Base-by-base conservation (phyloP, 73 alveolate genomes). In the Effrenium voratum region DNA sequence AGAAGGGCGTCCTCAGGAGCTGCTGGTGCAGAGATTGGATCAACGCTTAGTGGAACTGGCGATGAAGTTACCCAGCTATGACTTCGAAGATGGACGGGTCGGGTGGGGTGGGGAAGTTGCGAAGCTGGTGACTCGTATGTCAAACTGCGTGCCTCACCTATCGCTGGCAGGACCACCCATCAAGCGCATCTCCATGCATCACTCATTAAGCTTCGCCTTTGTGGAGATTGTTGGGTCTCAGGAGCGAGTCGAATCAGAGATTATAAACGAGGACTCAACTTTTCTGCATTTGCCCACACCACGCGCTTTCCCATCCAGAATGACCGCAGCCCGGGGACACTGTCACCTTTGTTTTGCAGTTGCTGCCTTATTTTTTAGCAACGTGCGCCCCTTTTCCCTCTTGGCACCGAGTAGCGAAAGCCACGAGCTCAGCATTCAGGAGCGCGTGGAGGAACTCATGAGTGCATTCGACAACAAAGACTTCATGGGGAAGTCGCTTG, bases 51-150 rank as follows among this genome's bases (percentile, higher is more conserved):
- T 38, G 34, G 88, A 50, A 45, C 43, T 66, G 97, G 97, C 97
- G 72, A 34, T 90, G 87, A 28, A 50, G 13, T 41, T 90, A 87
- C 97, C 87, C 22, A 68, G 70, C 76, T 90, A 90, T 55, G 87
- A 68, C 57, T 50, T 90, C 77, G 97, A 90, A 70, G 97, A 90
- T 45, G 97, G 97, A 41, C 40, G 13, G 59, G 30, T 0, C 40
- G 79, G 36, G 26, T 63, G 41, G 79, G 16, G 79, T 55, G 22
- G 68, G 68, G 30, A 12, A 55, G 22, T 55, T 55, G 68, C 22
- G 68, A 55, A 57, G 72, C 1, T 22, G 28, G 72, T 22, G 72
- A 30, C 3, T 22, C 16, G 28, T 22, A 0, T 57, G n/a, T 30
- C 1, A 1, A 22, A 57, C 72, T 22, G 72, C 75, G 40, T 32